These are phyloP conservation scores for Ustilago cynodontis DNA, from an alignment of 1,284 basidiomycete species.

Conservation along the genomic window DNA sequence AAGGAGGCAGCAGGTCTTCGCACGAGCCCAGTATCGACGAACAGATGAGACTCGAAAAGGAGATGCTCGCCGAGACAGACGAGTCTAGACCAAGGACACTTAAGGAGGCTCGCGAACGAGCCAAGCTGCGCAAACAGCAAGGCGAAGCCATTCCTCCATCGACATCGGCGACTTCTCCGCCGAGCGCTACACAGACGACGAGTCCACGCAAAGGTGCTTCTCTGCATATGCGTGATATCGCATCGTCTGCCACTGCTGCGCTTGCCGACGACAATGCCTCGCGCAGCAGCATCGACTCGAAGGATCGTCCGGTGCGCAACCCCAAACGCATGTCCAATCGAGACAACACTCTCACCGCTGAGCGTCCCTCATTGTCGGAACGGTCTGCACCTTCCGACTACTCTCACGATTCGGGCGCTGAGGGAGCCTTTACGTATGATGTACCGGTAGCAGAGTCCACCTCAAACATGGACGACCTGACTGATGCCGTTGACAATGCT, in stretches of 20 bases:
- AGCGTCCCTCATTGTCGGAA: conserved; percentile 25
- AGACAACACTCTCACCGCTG: conserved; percentile 8
- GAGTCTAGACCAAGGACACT: conserved; percentile 44
- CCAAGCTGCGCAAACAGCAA: conserved; percentile 47
- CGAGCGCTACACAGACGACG: not conserved
- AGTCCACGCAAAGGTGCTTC: conserved; percentile 29
- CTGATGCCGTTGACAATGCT: conserved; percentile 56
- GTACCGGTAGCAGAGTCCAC: conserved; percentile 4
- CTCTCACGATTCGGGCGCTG: conserved; percentile 41
- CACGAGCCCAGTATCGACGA: conserved; percentile 38
- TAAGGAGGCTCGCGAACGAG: conserved; percentile 51
- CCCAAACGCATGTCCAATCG: conserved; percentile 38
- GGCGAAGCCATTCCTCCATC: conserved; percentile 18
- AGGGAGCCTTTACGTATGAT: conserved; percentile 27
- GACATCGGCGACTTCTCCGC: not conserved
- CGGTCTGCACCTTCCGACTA: conserved; percentile 52
- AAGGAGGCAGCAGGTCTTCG: conserved; percentile 3
- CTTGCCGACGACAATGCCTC: conserved; percentile 15
- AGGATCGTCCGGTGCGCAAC: conserved; percentile 41
- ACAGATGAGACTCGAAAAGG: conserved; percentile 40
- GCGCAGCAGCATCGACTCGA: conserved; percentile 34
- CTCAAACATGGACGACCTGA: conserved; percentile 53
- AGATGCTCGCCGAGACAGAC: conserved; percentile 42
- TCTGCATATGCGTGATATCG: conserved; percentile 29
- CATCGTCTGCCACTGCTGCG: conserved; percentile 22